Evolutionary conservation across 2,329 filamentous ascomycete species (phyloP), one percentile per base, ranked within the genome.

Genomic region (Zymoseptoria passerinii): DNA sequence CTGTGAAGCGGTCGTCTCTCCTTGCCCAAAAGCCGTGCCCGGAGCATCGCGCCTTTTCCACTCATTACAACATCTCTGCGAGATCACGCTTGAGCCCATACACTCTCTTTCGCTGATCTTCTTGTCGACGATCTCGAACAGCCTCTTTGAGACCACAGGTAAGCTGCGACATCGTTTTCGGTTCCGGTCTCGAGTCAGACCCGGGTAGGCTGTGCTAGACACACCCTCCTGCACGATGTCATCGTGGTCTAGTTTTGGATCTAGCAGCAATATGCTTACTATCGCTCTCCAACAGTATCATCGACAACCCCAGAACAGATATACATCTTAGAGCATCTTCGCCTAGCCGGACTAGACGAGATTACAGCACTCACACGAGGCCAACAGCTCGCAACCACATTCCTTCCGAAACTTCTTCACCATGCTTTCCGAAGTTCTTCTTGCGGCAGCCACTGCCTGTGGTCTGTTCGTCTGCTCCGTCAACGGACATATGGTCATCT

Each of bases 401-500:
- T 61, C 63, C 18, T 57, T 65, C 57, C 54, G 20, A 55, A 48
- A 55, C 18, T 40, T 27, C 28, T 56, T 52, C 57, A 61, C 57
- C 29, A 65, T 65, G 63, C 63, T 65, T 58, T 48, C 60, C 29
- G 62, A 59, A 58, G 54, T 57, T 53, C 23, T 62, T 57, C 50
- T 62, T 48, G 52, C 50, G 16, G 62, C 58, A 51, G 60, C 58
- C 57, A 57, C 57, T 44, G 60, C 57, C 49, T 64, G 56, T 57
- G 57, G 61, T 53, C 50, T 65, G 60, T 55, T 65, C 35, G 54
- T 56, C 18, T 56, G 56, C 50, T 59, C 58, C 29, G 63, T 61
- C 68, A 81, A 82, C 54, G 89, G 85, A 52, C 92, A 97, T 72
- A 88, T 96, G 81, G 75, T 83, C 40, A 87, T 96, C 81, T 75